phyloP scores from a whole-genome alignment of 768 basidiomycete genomes.

The Kwoniella sp. region DNA sequence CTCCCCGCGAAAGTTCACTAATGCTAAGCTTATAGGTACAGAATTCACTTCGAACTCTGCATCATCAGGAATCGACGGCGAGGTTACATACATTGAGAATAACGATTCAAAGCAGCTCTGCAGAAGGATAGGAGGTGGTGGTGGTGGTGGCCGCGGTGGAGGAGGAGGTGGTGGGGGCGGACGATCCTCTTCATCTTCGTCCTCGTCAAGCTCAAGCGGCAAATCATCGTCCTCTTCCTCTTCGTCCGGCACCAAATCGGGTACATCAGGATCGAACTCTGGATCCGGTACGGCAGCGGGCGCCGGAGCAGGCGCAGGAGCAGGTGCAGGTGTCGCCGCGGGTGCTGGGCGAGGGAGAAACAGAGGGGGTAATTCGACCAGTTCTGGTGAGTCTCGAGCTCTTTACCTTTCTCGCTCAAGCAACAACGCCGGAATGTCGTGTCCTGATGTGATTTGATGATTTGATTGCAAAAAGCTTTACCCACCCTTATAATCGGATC shows the following conservation, averaged over 20 bases:
- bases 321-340: constrained; percentile 3
- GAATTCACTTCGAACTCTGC: not conserved
- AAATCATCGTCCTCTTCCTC: not conserved
- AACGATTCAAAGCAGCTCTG: not conserved
- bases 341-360: not conserved
- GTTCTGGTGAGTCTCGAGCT: constrained; percentile 4
- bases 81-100: not conserved
- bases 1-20: no score
- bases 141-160: not conserved
- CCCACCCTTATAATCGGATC: not conserved
- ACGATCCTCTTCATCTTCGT: not conserved
- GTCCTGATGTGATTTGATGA: no score
- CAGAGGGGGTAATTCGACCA: not conserved
- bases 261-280: constrained; percentile 4
- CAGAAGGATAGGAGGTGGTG: not conserved
- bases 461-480: not conserved
- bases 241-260: constrained; percentile 3
- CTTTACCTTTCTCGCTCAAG: not conserved
- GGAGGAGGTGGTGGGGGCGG: not conserved
- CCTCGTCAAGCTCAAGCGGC: not conserved
- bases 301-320: constrained; percentile 7
- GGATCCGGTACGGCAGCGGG: constrained; percentile 8
- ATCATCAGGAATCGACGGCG: not conserved
- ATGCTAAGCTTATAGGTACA: no score
- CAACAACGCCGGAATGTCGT: no score